Percentiles rank a stretch among this genome's conserved stretches.
phyloP scores from a whole-genome alignment of 192 early-diverging fungal species.

The Coemansia sp. region DNA sequence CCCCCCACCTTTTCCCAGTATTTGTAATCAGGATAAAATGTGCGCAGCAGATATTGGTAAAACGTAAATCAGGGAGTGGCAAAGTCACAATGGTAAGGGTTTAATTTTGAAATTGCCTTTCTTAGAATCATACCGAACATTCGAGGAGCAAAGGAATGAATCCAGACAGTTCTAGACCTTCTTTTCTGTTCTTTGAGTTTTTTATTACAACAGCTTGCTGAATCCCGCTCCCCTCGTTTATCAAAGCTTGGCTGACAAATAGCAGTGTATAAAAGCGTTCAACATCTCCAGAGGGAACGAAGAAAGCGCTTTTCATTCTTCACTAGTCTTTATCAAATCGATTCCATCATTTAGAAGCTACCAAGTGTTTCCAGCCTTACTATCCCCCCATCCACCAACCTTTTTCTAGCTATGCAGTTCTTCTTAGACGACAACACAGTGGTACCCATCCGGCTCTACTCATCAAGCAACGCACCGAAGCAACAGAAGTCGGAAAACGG shows the following conservation, averaged over 20 bases:
- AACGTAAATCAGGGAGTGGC: background rate
- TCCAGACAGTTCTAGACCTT: background rate
- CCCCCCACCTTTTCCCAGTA: background rate
- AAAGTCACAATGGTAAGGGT: background rate
- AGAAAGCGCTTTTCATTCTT: no score
- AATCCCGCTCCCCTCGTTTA: no score
- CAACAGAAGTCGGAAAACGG: slow-evolving; percentile 1
- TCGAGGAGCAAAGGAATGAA: background rate
- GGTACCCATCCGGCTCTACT: slow-evolving; percentile 36
- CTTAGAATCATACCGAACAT: background rate
- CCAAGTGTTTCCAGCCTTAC: no score
- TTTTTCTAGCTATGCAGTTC: slow-evolving; percentile 34
- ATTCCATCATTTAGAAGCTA: no score
- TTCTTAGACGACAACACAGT: slow-evolving; percentile 25
- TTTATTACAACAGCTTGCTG: no score
- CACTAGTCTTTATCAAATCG: no score
- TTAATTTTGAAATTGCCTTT: background rate
- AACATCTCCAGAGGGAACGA: no score
- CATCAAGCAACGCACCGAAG: slow-evolving; percentile 35
- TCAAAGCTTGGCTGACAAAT: background rate
- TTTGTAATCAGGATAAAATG: background rate
- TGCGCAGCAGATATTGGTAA: background rate
- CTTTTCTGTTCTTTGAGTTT: background rate
- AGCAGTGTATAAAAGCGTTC: background rate
- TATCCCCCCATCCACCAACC: background rate